phyloP scores from a whole-genome alignment of 2,329 filamentous ascomycete genomes.

The Arthrobotrys entomopaga region DNA sequence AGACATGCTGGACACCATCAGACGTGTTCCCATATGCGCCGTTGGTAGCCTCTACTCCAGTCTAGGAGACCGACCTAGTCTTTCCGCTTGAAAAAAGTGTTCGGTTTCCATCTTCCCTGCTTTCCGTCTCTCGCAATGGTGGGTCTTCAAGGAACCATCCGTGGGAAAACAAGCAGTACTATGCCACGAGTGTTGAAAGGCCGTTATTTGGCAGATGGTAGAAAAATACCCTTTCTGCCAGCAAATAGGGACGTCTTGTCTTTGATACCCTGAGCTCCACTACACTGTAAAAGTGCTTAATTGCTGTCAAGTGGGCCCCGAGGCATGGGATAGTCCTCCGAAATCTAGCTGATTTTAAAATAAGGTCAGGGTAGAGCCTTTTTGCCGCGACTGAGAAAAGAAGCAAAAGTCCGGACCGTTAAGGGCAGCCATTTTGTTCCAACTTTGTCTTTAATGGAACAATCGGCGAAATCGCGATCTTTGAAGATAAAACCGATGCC shows the following conservation, averaged over 20 bases:
- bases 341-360: not conserved
- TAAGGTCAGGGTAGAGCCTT: conserved; percentile 5
- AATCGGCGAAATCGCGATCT: conserved; percentile 3
- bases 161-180: conserved; percentile 12
- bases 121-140: conserved; percentile 21
- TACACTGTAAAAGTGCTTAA: not conserved
- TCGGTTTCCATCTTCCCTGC: conserved; percentile 12
- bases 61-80: conserved; percentile 13
- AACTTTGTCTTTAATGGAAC: not conserved
- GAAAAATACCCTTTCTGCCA: conserved; percentile 24
- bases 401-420: conserved; percentile 21
- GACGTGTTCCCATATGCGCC: conserved; percentile 17
- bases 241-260: conserved; percentile 35
- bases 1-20: conserved; percentile 22
- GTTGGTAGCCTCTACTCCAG: conserved; percentile 21
- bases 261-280: conserved; percentile 13
- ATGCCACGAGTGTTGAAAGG: conserved; percentile 26
- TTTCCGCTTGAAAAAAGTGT: not conserved
- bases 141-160: conserved; percentile 29
- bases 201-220: conserved; percentile 33
- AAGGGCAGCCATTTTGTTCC: conserved; percentile 6
- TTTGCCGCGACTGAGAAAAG: conserved; percentile 34
- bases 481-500: not conserved
- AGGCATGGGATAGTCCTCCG: conserved; percentile 5
- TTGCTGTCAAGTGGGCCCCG: conserved; percentile 6